These are phyloP conservation scores for Amyloporia xantha DNA, from an alignment of 768 basidiomycete species.

Conservation along the genomic window DNA sequence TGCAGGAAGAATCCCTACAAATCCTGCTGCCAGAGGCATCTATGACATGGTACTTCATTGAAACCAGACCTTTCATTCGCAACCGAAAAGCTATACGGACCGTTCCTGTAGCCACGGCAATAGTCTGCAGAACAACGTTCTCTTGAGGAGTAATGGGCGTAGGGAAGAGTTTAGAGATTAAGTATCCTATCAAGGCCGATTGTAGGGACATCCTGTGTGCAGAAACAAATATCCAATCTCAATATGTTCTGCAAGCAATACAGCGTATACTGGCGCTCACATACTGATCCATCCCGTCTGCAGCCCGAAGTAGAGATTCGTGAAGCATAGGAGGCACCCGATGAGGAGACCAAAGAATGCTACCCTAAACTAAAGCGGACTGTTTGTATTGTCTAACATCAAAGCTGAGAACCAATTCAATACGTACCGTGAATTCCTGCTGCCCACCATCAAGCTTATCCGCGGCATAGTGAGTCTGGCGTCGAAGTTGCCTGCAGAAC, in stretches of 20 bases:
- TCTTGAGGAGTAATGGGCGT: slow-evolving; percentile 82
- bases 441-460: slow-evolving; percentile 11
- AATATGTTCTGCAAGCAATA: not conserved
- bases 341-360: slow-evolving; percentile 75
- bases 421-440: slow-evolving; percentile 15
- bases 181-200: slow-evolving; percentile 87
- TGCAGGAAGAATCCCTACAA: slow-evolving; percentile 93
- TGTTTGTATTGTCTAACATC: not conserved
- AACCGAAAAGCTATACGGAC: too few species aligned
- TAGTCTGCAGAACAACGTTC: slow-evolving; percentile 91
- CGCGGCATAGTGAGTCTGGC: slow-evolving; percentile 4
- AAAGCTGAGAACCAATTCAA: not conserved
- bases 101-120: slow-evolving; percentile 89
- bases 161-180: slow-evolving; percentile 70
- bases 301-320: slow-evolving; percentile 83
- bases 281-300: slow-evolving; percentile 91
- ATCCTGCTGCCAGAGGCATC: slow-evolving; percentile 83
- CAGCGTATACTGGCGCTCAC: slow-evolving; percentile 34
- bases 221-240: not conserved
- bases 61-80: not conserved
- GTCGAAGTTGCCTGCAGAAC: slow-evolving; percentile 2
- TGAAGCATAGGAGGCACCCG: slow-evolving; percentile 85
- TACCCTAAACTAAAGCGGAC: slow-evolving; percentile 33
- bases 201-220: slow-evolving; percentile 90
- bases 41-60: slow-evolving; percentile 11